phyloP scores from a whole-genome alignment of 1,139 yeast genomes.

The Magnusiomyces tetraspermus region DNA sequence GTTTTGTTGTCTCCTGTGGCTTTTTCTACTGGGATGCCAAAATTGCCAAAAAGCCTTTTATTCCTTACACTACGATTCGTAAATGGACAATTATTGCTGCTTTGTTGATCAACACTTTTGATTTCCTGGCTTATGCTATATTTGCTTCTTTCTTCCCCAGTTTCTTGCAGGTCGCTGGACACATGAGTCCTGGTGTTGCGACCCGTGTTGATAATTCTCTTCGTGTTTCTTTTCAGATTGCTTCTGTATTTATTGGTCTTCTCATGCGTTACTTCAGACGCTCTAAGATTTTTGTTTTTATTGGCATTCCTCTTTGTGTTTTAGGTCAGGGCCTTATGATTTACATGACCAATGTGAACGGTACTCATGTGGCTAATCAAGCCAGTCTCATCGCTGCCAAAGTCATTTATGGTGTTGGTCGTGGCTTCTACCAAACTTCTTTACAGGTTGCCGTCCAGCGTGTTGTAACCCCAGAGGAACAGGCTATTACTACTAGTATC shows the following conservation, averaged over 20 bases:
- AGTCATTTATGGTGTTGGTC: constrained; percentile 20
- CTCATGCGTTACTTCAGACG: constrained; percentile 12
- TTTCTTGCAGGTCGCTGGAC: constrained; percentile 14
- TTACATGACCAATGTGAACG: constrained; percentile 9
- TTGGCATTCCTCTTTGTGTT: constrained; percentile 13
- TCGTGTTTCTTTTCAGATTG: constrained; percentile 13
- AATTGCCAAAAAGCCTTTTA: constrained; percentile 13
- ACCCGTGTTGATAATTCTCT: constrained; percentile 14
- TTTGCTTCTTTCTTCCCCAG: constrained; percentile 13
- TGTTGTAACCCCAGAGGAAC: constrained; percentile 17
- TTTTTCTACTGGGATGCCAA: constrained; percentile 11
- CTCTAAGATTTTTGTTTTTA: constrained; percentile 8
- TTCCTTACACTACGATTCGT: constrained; percentile 13
- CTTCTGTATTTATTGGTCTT: constrained; percentile 13
- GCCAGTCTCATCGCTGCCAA: constrained; percentile 17
- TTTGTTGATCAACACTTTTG: constrained; percentile 9
- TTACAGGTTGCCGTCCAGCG: constrained; percentile 21
- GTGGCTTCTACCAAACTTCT: constrained; percentile 20
- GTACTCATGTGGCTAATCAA: constrained; percentile 2
- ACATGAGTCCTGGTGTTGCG: constrained; percentile 10
- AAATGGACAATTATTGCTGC: constrained; percentile 13
- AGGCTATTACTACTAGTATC: constrained; percentile 21
- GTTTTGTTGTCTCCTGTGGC: constrained; percentile 6
- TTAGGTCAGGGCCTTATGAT: constrained; percentile 15
- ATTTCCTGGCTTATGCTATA: constrained; percentile 10